Evolutionary conservation across 2,329 filamentous ascomycete genomes (phyloP), one percentile per base, ranked within the genome.

Genomic region (Magnaporthiopsis poae): DNA sequence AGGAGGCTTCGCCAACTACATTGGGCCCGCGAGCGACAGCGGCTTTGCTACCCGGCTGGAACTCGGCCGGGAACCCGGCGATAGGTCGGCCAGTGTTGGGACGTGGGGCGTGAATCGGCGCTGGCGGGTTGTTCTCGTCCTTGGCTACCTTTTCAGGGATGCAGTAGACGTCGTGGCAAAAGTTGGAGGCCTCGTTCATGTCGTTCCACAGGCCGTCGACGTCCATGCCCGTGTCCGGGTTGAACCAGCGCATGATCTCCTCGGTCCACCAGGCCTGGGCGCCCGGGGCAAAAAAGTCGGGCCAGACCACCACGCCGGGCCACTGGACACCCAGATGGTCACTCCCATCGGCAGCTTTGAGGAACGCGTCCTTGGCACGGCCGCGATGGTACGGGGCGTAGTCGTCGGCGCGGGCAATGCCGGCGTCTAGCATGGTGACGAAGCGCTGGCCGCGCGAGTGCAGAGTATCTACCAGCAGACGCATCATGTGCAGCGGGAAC

Each of bases 351-450:
- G 80, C 77, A 56, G 87, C 82, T 64, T 87, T 77, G 80, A 86
- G 76, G 70, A 81, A 81, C 11, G 77, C 78, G 66, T 79, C 82
- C n/a, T 83, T 77, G 7, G 84, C 81, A 1, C 85, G 75, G 0
- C 89, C 90, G 21, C 85, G 81, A 65, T 87, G 79, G 74, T 86
- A 92, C 0, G 85, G 78, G 1, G 80, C 78, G 73, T 87, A 90
- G 61, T 80, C 81, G 74, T 92, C 90, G 25, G 39, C 59, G n/a
- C 64, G 85, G 1, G 80, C 65, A 61, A 71, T 79, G 15, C 86
- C 86, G 2, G 88, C 85, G 72, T 94, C 90, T 15, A 93, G 86
- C 76, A 93, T 93, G 25, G 91, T 81, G 1, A 90, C 82, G 66
- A 90, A 89, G n/a, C 88, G 85, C 72, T 90, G 88, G 4, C 86